Percentiles rank a stretch among this genome's conserved stretches.
Conservation (phyloP, 345 rosid genomes). For the Pugionium cornutum region DNA sequence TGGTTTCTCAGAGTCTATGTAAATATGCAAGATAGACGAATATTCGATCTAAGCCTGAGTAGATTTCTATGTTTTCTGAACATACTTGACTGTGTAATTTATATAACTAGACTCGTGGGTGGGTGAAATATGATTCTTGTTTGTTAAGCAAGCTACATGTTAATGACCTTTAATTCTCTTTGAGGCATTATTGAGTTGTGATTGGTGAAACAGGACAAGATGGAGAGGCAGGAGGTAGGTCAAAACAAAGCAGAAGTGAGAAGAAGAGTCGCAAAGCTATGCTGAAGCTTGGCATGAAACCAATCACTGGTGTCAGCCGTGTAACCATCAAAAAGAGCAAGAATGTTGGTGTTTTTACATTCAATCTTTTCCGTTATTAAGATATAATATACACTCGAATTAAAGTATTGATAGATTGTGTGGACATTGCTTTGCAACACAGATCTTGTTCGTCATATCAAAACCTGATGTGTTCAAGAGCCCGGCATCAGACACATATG, state of each 20-base stretch:
- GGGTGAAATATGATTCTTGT: not conserved
- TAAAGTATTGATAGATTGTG: not conserved
- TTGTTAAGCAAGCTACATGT: not conserved
- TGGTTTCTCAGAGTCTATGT: not conserved
- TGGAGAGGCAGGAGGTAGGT: slow-evolving; percentile 67
- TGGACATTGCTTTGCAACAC: slow-evolving; percentile 9
- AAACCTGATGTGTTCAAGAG: slow-evolving; percentile 95
- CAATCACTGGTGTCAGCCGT: slow-evolving; percentile 82
- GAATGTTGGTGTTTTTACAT: slow-evolving; percentile 50
- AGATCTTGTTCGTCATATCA: slow-evolving; percentile 83
- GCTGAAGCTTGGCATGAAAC: slow-evolving; percentile 91
- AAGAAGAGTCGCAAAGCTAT: slow-evolving; percentile 94
- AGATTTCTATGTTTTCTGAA: no score
- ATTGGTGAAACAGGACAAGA: slow-evolving; percentile 40
- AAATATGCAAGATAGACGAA: not conserved
- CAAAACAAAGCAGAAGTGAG: slow-evolving; percentile 90
- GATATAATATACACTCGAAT: no score
- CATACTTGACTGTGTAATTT: not conserved
- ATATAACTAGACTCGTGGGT: not conserved
- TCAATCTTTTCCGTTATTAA: not conserved
- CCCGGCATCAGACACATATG: slow-evolving; percentile 81
- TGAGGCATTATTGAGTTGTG: not conserved
- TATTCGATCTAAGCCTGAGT: no score
- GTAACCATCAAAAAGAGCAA: slow-evolving; percentile 91
- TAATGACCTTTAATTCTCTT: not conserved